Percentiles rank a stretch among this genome's conserved stretches.
Evolutionary conservation across 768 basidiomycete species (phyloP).

Genomic region (Mycena rebaudengoi): DNA sequence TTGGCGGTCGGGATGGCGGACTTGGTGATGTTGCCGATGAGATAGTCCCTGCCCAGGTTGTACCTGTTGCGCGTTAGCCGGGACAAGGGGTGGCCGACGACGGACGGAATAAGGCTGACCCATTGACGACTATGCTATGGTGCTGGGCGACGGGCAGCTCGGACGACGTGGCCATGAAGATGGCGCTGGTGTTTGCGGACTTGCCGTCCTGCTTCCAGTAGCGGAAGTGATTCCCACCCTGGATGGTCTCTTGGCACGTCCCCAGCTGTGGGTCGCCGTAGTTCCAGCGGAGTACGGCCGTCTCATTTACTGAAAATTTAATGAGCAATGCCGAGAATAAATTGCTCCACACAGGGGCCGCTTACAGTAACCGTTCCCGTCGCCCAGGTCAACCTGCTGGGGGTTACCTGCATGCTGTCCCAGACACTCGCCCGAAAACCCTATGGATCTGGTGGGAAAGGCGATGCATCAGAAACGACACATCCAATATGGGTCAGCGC

Average conservation of each 20-base stretch:
- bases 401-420: conserved; percentile 78
- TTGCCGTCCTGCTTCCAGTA: conserved; percentile 87
- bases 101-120: conserved; percentile 80
- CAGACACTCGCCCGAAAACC: conserved; percentile 81
- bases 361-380: conserved; percentile 78
- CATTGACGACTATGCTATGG: conserved; percentile 80
- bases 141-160: conserved; percentile 66
- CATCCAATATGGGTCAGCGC: conserved; percentile 35
- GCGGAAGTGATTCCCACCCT: conserved; percentile 89
- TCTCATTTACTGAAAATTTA: conserved; percentile 70
- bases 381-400: conserved; percentile 84
- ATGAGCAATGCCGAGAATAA: conserved; percentile 2
- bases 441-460: conserved; percentile 69
- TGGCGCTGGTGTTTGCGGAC: conserved; percentile 69
- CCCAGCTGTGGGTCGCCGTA: conserved; percentile 86
- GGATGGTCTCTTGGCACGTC: conserved; percentile 83
- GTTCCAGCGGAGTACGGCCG: conserved; percentile 85
- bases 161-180: conserved; percentile 80
- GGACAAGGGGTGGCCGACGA: not conserved
- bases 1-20: conserved; percentile 52
- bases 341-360: conserved; percentile 23
- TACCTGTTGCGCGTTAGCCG: conserved; percentile 2
- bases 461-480: not conserved
- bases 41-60: conserved; percentile 69
- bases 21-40: conserved; percentile 84